Evolutionary conservation across 2,329 filamentous ascomycete species (phyloP), one percentile per base, ranked within the genome.

Genomic region (Clonostachys rosea): DNA sequence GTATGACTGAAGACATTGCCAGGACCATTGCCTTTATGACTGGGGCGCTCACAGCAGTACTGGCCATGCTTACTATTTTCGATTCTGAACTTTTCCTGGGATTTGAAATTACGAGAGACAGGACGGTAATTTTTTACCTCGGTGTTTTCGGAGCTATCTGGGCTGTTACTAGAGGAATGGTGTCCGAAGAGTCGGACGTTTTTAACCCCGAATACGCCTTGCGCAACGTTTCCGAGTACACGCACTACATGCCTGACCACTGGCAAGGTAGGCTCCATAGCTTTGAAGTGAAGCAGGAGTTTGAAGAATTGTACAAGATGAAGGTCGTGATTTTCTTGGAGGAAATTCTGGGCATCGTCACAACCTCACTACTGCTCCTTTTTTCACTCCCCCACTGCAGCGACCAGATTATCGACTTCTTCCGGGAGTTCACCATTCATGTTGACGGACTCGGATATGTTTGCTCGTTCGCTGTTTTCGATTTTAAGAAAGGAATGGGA

Each of bases 381-480:
- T 86, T 89, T 60, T 91, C 89, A 51, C 76, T 97, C 34, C 90
- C 91, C 1, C 87, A 84, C 56, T 95, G 89, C 64, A 92, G 88
- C 62, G 92, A 97, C 55, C 89, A 91, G 49, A 86, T 99, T 52
- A 86, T 97, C 49, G 94, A 99, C 67, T 99, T 99, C 67, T 97
- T 99, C 73, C 85, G 94, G 37, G 94, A 99, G 62, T 96, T 97
- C 56, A 97, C 94, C 0, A 84, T 99, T 18, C 91, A 99, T 56
- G 92, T 99, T 14, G 94, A 99, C 60, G 94, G 94, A 0, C 78
- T 99, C 35, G 94, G 94, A 18, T 92, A 96, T 54, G 90, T 97
- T 11, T 99, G 94, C 66, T 96, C 92, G 2, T 97, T 96, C 68
- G 94, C 94, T 4, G 90, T 96, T 35, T 99, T 99, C 59, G 89